Evolutionary conservation across 2,329 filamentous ascomycete species (phyloP), one percentile per base, ranked within the genome.

Genomic region (Penicillium sp.): DNA sequence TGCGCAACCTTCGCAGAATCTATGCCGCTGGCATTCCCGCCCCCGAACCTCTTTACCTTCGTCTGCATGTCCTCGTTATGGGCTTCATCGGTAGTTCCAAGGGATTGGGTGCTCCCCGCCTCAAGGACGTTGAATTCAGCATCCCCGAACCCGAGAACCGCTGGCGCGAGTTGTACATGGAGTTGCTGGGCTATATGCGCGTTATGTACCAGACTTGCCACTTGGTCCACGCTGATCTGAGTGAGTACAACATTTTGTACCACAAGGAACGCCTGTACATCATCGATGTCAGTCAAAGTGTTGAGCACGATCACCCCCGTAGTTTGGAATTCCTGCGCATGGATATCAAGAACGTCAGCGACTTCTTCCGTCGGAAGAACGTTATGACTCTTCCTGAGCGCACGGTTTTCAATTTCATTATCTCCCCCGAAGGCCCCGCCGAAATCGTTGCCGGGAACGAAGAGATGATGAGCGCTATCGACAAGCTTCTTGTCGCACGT

Each of bases 201-300:
- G 86, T 87, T 54, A 88, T 99, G 81, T 97, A 97, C 76, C 92
- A 96, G 70, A 86, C 88, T 39, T 99, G 94, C 75, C 85, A 83
- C 50, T 85, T 99, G 7, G 93, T 99, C 1, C 94, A 99, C 71
- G 94, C 92, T 46, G 94, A 99, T 83, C 73, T 99, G 71, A 96
- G 90, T 79, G 94, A 99, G 81, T 99, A 99, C 83, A 99, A 99
- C 69, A 85, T 97, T 48, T 82, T 99, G 18, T 99, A 95, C 77
- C 83, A 97, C 77, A 82, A 91, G 53, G 81, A 84, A 54, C 85
- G 84, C 65, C 84, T 97, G 0, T 96, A 90, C 79, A 88, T 99
- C 67, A 99, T 99, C 72, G 94, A 99, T 74, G 94, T 99, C 41
- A 96, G 91, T 52, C 94, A 99, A 77, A 94, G 89, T 68, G 94